Conservation (phyloP, 441 rosid genomes). For the Biscutella laevigata region DNA sequence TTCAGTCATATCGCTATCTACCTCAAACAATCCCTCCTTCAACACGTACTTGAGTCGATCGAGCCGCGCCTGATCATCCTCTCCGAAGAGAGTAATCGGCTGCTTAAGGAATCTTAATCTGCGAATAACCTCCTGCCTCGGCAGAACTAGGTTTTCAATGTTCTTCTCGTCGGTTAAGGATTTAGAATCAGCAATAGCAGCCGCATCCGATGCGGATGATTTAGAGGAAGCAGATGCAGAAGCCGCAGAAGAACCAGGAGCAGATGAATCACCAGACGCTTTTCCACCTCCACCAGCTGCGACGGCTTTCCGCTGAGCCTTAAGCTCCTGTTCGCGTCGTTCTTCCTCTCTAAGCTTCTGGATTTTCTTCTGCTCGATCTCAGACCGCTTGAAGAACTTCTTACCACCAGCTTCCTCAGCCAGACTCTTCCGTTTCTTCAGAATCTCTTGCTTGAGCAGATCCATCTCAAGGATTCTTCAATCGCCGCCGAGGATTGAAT, state of each 20-base stretch:
- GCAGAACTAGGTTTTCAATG: slow-evolving; percentile 57
- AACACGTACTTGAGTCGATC: slow-evolving; percentile 64
- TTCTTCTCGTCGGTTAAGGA: slow-evolving; percentile 59
- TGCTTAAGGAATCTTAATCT: slow-evolving; percentile 69
- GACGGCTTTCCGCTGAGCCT: slow-evolving; percentile 37
- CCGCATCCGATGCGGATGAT: slow-evolving; percentile 29
- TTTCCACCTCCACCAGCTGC: slow-evolving; percentile 14
- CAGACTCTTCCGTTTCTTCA: slow-evolving; percentile 51
- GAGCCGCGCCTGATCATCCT: slow-evolving; percentile 66
- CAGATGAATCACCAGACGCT: slow-evolving; percentile 17
- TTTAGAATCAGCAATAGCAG: slow-evolving; percentile 37
- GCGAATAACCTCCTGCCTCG: slow-evolving; percentile 74
- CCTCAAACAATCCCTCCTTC: slow-evolving; percentile 69
- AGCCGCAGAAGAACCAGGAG: slow-evolving; percentile 21
- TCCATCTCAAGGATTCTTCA: slow-evolving; percentile 36
- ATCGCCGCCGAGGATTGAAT: slow-evolving; percentile 13
- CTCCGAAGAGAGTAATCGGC: slow-evolving; percentile 79
- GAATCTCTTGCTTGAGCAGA: slow-evolving; percentile 52
- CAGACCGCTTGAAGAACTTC: slow-evolving; percentile 64
- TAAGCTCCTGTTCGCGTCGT: slow-evolving; percentile 48
- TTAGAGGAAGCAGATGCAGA: slow-evolving; percentile 20
- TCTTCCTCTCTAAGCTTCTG: slow-evolving; percentile 74
- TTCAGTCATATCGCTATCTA: slow-evolving; percentile 67
- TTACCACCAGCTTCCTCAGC: slow-evolving; percentile 59
- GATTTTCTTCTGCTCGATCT: slow-evolving; percentile 68